Evolutionary conservation across 371 early-diverging fungal species (phyloP).

Genomic region (Amoeboaphelidium protococcarum): DNA sequence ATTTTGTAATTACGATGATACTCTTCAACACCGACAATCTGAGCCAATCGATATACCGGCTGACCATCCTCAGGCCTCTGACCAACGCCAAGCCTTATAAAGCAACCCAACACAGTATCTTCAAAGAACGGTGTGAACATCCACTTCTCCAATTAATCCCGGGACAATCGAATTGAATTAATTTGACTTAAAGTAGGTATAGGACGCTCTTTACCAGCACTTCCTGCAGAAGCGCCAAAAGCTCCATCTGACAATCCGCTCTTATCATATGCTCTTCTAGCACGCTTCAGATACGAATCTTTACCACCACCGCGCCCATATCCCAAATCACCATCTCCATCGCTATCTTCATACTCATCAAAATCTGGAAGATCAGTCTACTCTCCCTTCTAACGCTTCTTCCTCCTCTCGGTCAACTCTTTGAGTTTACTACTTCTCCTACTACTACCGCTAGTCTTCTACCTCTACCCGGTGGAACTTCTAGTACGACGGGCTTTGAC

Average conservation of each 20-base stretch:
- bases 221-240: background rate
- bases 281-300: too few relatives aligned
- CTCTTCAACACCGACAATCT: slow-evolving; percentile 24
- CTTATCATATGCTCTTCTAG: too few relatives aligned
- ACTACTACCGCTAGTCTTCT: too few relatives aligned
- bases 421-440: background rate
- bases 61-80: slow-evolving; percentile 19
- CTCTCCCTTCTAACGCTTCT: background rate
- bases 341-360: background rate
- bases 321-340: background rate
- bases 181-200: slow-evolving; percentile 19
- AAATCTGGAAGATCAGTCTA: background rate
- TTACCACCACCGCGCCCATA: background rate
- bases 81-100: slow-evolving; percentile 33
- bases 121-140: slow-evolving; percentile 37
- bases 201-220: background rate
- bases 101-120: slow-evolving; percentile 28
- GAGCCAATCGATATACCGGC: slow-evolving; percentile 26
- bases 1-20: slow-evolving; percentile 33
- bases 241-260: too few relatives aligned
- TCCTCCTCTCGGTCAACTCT: background rate
- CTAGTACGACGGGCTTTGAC: too few relatives aligned
- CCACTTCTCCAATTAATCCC: slow-evolving; percentile 40
- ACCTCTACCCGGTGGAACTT: background rate
- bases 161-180: slow-evolving; percentile 23